These are phyloP conservation scores for Toxicodendron radicans DNA, from an alignment of 345 rosid species.

Conservation along the genomic window DNA sequence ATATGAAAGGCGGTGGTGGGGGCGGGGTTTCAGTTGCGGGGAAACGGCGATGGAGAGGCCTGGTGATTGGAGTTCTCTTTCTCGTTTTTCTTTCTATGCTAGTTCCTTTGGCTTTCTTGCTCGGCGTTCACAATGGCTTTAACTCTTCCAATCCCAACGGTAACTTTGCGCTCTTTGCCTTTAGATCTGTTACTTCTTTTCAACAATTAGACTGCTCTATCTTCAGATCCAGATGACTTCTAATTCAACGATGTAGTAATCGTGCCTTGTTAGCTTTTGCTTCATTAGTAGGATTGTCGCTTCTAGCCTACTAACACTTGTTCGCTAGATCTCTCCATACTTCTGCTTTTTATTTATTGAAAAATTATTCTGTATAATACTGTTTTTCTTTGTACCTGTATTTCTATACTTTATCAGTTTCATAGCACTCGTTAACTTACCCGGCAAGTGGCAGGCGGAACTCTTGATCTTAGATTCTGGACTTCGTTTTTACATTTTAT, in stretches of 20 bases:
- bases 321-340: neutral
- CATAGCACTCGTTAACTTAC: neutral
- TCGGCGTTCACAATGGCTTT: constrained; percentile 81
- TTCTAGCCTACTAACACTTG: constrained; percentile 3
- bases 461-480: neutral
- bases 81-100: constrained; percentile 93
- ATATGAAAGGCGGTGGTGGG: constrained; percentile 46
- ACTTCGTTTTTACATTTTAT: neutral
- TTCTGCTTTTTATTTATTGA: too few species aligned
- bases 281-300: neutral
- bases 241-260: neutral
- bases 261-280: too few species aligned
- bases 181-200: constrained; percentile 9
- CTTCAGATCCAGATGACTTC: constrained; percentile 4
- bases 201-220: constrained; percentile 7
- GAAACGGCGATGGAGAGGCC: constrained; percentile 76
- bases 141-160: constrained; percentile 50
- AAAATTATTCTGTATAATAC: too few species aligned
- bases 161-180: constrained; percentile 13
- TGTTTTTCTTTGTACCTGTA: too few species aligned
- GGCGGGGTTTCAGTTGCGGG: constrained; percentile 30
- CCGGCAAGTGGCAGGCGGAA: neutral
- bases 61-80: constrained; percentile 69
- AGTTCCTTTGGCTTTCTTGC: constrained; percentile 87
- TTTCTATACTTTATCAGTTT: too few species aligned